Percentiles rank a stretch among this genome's conserved stretches.
Conservation (phyloP, 2,329 filamentous ascomycete genomes). For the Aspergillus sp. region DNA sequence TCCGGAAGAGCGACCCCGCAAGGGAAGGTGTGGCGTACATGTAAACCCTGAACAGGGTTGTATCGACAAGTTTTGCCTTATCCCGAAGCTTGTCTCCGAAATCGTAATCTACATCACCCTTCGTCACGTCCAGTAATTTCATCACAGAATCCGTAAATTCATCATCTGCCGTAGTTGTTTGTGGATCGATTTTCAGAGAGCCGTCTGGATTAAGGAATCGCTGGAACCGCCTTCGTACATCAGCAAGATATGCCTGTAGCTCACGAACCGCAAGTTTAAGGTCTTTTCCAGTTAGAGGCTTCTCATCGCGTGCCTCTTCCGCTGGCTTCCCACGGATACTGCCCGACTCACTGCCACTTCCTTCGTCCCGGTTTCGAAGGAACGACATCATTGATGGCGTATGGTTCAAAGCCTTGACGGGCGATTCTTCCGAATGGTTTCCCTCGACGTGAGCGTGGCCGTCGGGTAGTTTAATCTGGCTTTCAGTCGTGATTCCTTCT, state of each 20-base stretch:
- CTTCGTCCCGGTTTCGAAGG: conserved; percentile 37
- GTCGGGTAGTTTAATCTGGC: conserved; percentile 27
- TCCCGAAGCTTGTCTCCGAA: conserved; percentile 71
- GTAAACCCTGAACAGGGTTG: conserved; percentile 88
- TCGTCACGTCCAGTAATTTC: conserved; percentile 48
- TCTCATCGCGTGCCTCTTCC: conserved; percentile 29
- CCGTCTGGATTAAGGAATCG: conserved; percentile 61
- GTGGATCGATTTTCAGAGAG: conserved; percentile 38
- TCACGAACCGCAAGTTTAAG: conserved; percentile 78
- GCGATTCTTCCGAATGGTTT: conserved; percentile 26
- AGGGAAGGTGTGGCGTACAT: conserved; percentile 88
- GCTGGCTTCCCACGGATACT: conserved; percentile 36
- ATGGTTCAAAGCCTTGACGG: conserved; percentile 29
- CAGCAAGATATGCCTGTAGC: conserved; percentile 82
- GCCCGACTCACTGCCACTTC: conserved; percentile 40
- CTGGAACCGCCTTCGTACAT: conserved; percentile 69
- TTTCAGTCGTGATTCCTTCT: conserved; percentile 26
- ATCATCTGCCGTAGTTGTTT: conserved; percentile 34
- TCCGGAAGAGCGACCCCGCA: conserved; percentile 85
- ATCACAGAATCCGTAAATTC: conserved; percentile 47
- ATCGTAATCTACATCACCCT: conserved; percentile 54
- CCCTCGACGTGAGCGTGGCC: conserved; percentile 28
- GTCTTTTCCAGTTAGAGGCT: conserved; percentile 69
- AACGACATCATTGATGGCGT: conserved; percentile 41
- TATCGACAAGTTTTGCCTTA: conserved; percentile 85